Percentiles rank a stretch among this genome's conserved stretches.
Evolutionary conservation across 768 basidiomycete species (phyloP).

Genomic region (Pleurotus djamor): DNA sequence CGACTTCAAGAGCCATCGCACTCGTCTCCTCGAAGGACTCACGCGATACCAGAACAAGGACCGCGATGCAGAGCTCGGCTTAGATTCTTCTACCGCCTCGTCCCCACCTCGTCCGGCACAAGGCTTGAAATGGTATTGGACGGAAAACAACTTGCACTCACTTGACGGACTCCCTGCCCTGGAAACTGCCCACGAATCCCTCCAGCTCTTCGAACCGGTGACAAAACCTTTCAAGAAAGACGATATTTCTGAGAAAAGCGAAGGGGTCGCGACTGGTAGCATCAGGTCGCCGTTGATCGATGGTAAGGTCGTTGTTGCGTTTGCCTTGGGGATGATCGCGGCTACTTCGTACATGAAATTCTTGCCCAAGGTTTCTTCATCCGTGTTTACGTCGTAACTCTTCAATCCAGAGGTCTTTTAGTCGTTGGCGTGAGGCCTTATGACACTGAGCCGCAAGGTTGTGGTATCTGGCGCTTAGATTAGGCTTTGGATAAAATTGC

Average conservation of each 20-base stretch:
- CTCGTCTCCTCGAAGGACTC: constrained; percentile 44
- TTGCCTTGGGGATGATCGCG: background rate
- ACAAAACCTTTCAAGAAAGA: background rate
- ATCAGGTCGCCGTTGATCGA: background rate
- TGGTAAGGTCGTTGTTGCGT: background rate
- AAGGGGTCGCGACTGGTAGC: background rate
- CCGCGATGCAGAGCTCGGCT: constrained; percentile 16
- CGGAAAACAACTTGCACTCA: constrained; percentile 42
- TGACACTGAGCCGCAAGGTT: background rate
- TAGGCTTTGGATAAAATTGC: background rate
- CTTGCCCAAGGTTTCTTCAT: background rate
- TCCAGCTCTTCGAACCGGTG: background rate
- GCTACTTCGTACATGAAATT: constrained; percentile 1
- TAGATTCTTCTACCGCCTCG: background rate
- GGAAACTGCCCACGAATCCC: constrained; percentile 19
- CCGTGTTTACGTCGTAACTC: background rate
- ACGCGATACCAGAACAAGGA: constrained; percentile 42
- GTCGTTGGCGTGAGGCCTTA: no score
- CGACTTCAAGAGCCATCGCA: constrained; percentile 54
- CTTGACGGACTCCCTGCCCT: constrained; percentile 59
- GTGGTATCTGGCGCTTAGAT: background rate
- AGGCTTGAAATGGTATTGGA: constrained; percentile 60
- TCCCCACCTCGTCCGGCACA: constrained; percentile 22
- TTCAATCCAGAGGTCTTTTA: background rate
- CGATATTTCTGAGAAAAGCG: background rate